Evolutionary conservation across 73 alveolate species (phyloP), one percentile per base, ranked within the genome.

Genomic region (Paraurostyla sp.): DNA sequence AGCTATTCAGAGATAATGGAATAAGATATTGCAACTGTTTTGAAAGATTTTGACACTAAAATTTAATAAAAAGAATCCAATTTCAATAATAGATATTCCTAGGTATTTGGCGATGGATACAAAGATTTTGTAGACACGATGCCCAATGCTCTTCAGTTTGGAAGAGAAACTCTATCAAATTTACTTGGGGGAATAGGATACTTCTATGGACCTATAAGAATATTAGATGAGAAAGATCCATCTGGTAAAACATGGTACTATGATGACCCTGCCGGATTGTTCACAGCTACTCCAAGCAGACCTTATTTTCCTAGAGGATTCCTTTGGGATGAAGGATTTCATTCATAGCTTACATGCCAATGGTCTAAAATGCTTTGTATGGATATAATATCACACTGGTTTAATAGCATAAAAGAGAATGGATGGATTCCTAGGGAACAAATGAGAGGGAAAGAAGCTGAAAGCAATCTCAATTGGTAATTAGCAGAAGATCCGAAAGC

Each of bases 311-410:
- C 99, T 6, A 49, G 99, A 58, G 99, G 99, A 16, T 98, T 98
- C 91, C 87, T 98, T 69, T 98, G 99, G 99, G 99, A 98, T 88
- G 99, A 98, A 89, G 99, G 99, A 25, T 98, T 98, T 76, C 99
- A 98, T 76, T 93, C 95, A 56, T 65, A 91, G 78, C 87, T 98
- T 25, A 93, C 95, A 25, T 91, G 99, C 60, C 81, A 94, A 50
- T 98, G 99, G 99, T 92, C 96, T 51, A 92, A 92, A 22, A 71
- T 90, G 25, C 76, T 98, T 30, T 96, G 98, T 78, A 71, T 93
- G 83, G 99, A 95, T 62, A 90, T 97, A 40, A 82, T 98, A 45
- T 82, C 89, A 58, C 92, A 97, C 38, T 98, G 99, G 99, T 58
- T 98, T 59, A 95, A 96, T 68, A 93, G 98, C n/a, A 96, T 95